These are phyloP conservation scores for Globisporangium abappressorium DNA, from an alignment of 352 stramenopile genomes.

Conservation along the genomic window DNA sequence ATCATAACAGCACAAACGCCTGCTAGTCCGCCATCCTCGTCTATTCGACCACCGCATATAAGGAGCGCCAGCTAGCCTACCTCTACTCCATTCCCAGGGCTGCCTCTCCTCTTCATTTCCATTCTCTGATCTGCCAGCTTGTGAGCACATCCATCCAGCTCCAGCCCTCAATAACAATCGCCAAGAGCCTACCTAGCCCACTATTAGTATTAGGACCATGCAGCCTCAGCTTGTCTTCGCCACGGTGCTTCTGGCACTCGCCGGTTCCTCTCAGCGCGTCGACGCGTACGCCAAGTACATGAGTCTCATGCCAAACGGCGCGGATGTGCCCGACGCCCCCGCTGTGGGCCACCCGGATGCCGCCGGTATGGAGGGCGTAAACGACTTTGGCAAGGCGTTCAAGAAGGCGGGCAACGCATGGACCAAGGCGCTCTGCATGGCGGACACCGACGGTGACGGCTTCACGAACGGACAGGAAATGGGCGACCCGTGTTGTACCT, in stretches of 20 bases:
- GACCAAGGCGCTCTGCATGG: slow-evolving; percentile 49
- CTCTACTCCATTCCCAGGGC: background rate
- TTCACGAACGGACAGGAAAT: slow-evolving; percentile 87
- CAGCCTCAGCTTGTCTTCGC: slow-evolving; percentile 9
- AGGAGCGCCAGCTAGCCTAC: background rate
- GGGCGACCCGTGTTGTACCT: slow-evolving; percentile 80
- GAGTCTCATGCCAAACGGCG: slow-evolving; percentile 52
- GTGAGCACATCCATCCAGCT: background rate
- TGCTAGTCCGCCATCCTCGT: background rate
- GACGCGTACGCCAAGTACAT: slow-evolving; percentile 47
- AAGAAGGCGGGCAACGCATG: slow-evolving; percentile 39
- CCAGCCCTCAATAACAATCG: background rate
- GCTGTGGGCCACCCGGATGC: slow-evolving; percentile 59
- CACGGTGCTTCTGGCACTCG: slow-evolving; percentile 1
- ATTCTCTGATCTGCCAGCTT: slow-evolving; percentile 4
- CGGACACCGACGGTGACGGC: slow-evolving; percentile 77
- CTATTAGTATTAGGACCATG: slow-evolving; percentile 1
- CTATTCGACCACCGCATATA: background rate
- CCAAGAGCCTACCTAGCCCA: background rate
- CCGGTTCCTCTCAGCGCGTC: slow-evolving; percentile 7
- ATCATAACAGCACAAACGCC: background rate
- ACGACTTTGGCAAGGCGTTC: slow-evolving; percentile 69
- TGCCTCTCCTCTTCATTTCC: background rate
- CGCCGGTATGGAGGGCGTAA: slow-evolving; percentile 41
- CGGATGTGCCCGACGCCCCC: slow-evolving; percentile 33